Percentiles rank a stretch among this genome's conserved stretches.
phyloP scores from a whole-genome alignment of 208 protist genomes.

The Phytomonas serpens region DNA sequence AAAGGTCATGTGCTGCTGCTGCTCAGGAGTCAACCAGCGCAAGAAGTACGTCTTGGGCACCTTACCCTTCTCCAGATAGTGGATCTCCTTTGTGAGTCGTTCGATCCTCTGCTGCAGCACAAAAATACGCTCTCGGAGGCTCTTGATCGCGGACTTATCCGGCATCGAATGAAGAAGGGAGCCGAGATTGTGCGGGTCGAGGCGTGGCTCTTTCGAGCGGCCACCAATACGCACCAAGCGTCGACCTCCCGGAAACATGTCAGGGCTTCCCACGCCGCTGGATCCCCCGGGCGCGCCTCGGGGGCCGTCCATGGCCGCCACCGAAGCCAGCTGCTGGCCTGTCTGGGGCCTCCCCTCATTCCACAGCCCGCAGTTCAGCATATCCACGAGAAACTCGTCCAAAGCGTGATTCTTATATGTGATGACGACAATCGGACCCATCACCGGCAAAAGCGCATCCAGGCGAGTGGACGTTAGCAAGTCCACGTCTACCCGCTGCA shows the following conservation, averaged over 20 bases:
- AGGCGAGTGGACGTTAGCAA: slow-evolving; percentile 33
- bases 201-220: slow-evolving; percentile 56
- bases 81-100: slow-evolving; percentile 73
- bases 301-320: not conserved
- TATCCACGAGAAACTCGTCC: slow-evolving; percentile 88
- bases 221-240: slow-evolving; percentile 85
- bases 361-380: slow-evolving; percentile 71
- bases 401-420: slow-evolving; percentile 96
- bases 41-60: slow-evolving; percentile 80
- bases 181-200: slow-evolving; percentile 74
- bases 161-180: slow-evolving; percentile 43
- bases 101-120: slow-evolving; percentile 71
- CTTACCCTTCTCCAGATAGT: slow-evolving; percentile 68
- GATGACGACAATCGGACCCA: slow-evolving; percentile 87
- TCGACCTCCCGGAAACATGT: slow-evolving; percentile 64
- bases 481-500: slow-evolving; percentile 78
- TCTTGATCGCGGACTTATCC: slow-evolving; percentile 62
- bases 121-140: slow-evolving; percentile 65
- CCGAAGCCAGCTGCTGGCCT: slow-evolving; percentile 9
- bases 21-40: slow-evolving; percentile 78
- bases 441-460: slow-evolving; percentile 53
- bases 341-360: slow-evolving; percentile 30
- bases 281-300: not conserved
- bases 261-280: slow-evolving; percentile 7
- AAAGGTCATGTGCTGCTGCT: slow-evolving; percentile 55